These are phyloP conservation scores for Murraya paniculata DNA, from an alignment of 345 rosid genomes.

Conservation along the genomic window DNA sequence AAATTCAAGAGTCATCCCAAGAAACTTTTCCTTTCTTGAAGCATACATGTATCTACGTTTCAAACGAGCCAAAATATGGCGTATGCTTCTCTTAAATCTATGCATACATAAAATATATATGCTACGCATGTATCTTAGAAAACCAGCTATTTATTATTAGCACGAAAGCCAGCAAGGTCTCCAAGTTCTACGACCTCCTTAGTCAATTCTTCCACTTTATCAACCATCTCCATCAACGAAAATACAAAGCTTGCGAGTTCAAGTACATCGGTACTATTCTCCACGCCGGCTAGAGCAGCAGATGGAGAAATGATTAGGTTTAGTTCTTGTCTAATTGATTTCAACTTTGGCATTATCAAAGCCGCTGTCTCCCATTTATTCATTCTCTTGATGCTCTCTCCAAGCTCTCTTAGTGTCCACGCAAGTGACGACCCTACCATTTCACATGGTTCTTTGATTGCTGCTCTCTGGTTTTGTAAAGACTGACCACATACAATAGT, in stretches of 20 bases:
- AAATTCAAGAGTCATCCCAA: not conserved
- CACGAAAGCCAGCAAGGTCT: constrained; percentile 38
- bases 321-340: constrained; percentile 40
- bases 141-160: constrained; percentile 8
- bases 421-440: constrained; percentile 34
- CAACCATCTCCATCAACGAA: constrained; percentile 40
- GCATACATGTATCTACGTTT: not conserved
- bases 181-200: constrained; percentile 60
- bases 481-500: constrained; percentile 8
- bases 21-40: not conserved
- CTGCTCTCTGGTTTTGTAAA: constrained; percentile 19
- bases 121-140: not conserved
- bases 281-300: not conserved
- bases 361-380: constrained; percentile 33
- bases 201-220: constrained; percentile 50
- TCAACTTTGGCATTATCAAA: constrained; percentile 38
- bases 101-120: not conserved
- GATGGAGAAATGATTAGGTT: constrained; percentile 19
- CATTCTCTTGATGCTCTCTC: constrained; percentile 51
- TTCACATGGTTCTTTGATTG: constrained; percentile 44
- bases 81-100: not conserved
- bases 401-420: constrained; percentile 50
- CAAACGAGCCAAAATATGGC: constrained; percentile 6
- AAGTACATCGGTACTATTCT: constrained; percentile 33
- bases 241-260: constrained; percentile 45